Base-by-base conservation (phyloP, 2,329 filamentous ascomycete species). In the Fusarium buxicola region DNA sequence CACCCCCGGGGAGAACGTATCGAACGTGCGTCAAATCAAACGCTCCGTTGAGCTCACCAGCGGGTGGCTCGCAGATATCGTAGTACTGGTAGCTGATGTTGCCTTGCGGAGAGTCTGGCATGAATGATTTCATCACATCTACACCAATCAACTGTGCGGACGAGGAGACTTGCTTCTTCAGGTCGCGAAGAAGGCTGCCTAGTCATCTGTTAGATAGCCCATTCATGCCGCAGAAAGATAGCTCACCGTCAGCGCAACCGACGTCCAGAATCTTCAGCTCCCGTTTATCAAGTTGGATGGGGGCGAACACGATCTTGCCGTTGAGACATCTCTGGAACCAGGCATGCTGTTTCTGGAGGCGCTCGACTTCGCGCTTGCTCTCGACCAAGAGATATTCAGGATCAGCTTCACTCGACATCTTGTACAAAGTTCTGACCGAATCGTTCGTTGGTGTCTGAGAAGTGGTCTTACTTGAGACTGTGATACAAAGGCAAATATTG, bases 101-200 rank as follows among this genome's bases (percentile, higher is more conserved):
- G 3, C 16, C 28, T 2, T 49, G 18, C 0, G 58, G 41, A n/a
- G 8, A 30, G 8, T 21, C 2, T 4, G 59, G 53, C 5, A 63
- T 12, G 7, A 56, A 68, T 1, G 24, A 25, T 1, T 57, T 31
- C 4, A 56, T 18, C 4, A 64, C 44, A 50, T 66, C 65, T 2
- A 52, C 53, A 1, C 65, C 62, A 13, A 59, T 36, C 13, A 68
- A 49, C 35, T 24, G 55, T 9, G 62, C 38, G 10, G 59, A 63
- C 16, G 59, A n/a, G 3, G 47, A 7, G 2, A 59, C 30, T n/a
- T 63, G 54, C 34, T 63, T 55, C 10, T 16, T 36, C 1, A 63
- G 15, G 9, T 63, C 53, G 0, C 59, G 58, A 18, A 63, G 59
- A 2, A 63, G 13, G 8, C 11, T 36, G 32, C 53, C 53, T 62